Base-by-base conservation (phyloP, 345 rosid species). In the Rhizophora mangle region DNA sequence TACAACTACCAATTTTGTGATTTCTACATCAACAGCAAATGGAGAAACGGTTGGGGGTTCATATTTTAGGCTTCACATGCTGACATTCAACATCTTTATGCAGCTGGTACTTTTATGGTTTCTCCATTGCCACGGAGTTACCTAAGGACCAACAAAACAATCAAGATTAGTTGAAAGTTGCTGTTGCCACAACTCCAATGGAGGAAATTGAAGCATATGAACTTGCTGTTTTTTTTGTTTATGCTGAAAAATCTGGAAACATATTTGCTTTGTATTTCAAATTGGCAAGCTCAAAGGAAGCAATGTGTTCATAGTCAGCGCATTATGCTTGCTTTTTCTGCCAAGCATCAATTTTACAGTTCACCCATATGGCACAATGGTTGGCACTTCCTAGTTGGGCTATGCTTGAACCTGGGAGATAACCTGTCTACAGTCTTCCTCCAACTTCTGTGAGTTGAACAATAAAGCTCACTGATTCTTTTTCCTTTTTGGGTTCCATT, bases 381-480 rank as follows among this genome's bases (percentile, higher is more conserved):
- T 85, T 60, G 67, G 51, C 56, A 63, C 94, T 88, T 65, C 96
- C 98, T 55, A 82, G 89, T 43, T 94, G 98, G 98, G 90, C 96
- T 2, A 79, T 72, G 86, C 91, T 94, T 29, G 98, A 91, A 77
- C 84, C 88, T 24, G 98, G 98, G 60, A 88, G 64, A 63, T 82
- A 90, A 72, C 89, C 98, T 0, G 95, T 94, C 6, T 94, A 68
- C 72, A 91, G 96, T 67, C 96, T 94, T 77, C 95, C 97, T 76
- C 98, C 97, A 22, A 67, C 88, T 60, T 76, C 98, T 16, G 97
- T 94, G 77, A 74, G 81, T 72, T 60, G 65, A 52, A 24, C 69
- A 64, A 56, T 73, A 30, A n/a, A 4, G 26, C 29, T 46, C 37
- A 29, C 55, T 27, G 27, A 53, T n/a, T 46, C 19, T 22, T 9